A percentile compares a stretch with the other conserved stretches of the same genome.
Evolutionary conservation across 345 rosid genomes (phyloP).

Genomic region (Erucastrum elatum): DNA sequence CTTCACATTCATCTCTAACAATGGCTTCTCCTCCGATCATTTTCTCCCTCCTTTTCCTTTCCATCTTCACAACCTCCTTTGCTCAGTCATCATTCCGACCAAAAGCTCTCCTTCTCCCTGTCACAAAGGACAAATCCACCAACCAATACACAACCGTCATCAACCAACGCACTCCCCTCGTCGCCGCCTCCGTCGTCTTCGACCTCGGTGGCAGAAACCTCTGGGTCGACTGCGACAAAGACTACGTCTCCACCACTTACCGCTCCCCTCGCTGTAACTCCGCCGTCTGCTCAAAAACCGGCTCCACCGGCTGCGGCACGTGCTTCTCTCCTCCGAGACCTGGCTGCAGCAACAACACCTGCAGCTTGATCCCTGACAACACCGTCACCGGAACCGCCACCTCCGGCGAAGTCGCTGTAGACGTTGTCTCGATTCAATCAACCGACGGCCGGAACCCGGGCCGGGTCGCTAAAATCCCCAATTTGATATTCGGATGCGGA

Average conservation of each 20-base stretch:
- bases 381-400: conserved; percentile 48
- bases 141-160: conserved; percentile 59
- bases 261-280: conserved; percentile 54
- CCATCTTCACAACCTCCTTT: conserved; percentile 21
- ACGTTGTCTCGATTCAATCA: conserved; percentile 61
- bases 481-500: conserved; percentile 51
- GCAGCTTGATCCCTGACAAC: conserved; percentile 50
- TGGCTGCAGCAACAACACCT: conserved; percentile 75
- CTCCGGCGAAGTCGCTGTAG: conserved; percentile 54
- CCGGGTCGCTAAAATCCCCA: conserved; percentile 38
- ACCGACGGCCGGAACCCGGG: conserved; percentile 68
- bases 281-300: conserved; percentile 55
- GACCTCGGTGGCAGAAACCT: conserved; percentile 42
- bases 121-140: conserved; percentile 58
- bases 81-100: conserved; percentile 40
- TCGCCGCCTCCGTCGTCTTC: conserved; percentile 40
- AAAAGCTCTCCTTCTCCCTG: conserved; percentile 56
- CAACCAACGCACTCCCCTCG: conserved; percentile 60
- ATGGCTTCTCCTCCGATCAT: conserved; percentile 26
- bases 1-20: not conserved
- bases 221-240: conserved; percentile 66
- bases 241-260: conserved; percentile 65
- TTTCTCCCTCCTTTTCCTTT: not conserved
- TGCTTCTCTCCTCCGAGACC: conserved; percentile 57
- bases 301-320: conserved; percentile 44